Conservation (phyloP, 2,329 filamentous ascomycete species). For the Torrubiella hemipterigena region DNA sequence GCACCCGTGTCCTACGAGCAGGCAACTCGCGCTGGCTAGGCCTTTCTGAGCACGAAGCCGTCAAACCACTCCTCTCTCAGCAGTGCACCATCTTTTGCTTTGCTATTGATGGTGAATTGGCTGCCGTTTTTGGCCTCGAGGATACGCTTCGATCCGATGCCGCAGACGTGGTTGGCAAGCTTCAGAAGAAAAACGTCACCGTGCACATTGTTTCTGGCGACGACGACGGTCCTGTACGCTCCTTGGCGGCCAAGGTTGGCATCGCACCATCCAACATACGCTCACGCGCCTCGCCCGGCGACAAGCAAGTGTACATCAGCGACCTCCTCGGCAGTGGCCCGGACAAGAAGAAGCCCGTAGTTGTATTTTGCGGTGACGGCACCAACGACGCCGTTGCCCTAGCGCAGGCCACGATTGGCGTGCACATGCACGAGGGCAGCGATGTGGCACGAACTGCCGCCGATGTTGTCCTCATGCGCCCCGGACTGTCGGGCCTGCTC, state of each 20-base stretch:
- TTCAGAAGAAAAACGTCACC: conserved; percentile 24
- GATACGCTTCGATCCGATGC: conserved; percentile 34
- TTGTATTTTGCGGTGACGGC: conserved; percentile 66
- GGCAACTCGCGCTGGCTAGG: conserved; percentile 39
- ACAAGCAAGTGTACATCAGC: conserved; percentile 34
- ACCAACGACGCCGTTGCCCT: conserved; percentile 69
- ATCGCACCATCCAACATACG: conserved; percentile 25
- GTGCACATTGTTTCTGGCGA: conserved; percentile 42
- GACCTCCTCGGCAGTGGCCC: conserved; percentile 15
- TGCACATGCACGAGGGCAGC: conserved; percentile 50
- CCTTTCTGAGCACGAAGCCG: conserved; percentile 15
- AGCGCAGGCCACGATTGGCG: conserved; percentile 56
- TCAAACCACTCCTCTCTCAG: conserved; percentile 20
- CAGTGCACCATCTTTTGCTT: conserved; percentile 37
- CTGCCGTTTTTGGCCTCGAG: conserved; percentile 32
- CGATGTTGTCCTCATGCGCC: conserved; percentile 55
- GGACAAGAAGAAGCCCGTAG: conserved; percentile 18
- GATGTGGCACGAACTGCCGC: conserved; percentile 57
- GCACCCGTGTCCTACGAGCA: conserved; percentile 23
- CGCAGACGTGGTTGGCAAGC: conserved; percentile 15
- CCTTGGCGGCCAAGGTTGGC: conserved; percentile 23
- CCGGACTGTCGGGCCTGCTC: conserved; percentile 41
- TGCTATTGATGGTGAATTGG: conserved; percentile 20
- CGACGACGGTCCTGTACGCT: conserved; percentile 33
- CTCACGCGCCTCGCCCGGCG: conserved; percentile 29